A percentile compares a stretch with the other conserved stretches of the same genome.
Conservation (phyloP, 306 rosid species). For the Crotalaria pallida region DNA sequence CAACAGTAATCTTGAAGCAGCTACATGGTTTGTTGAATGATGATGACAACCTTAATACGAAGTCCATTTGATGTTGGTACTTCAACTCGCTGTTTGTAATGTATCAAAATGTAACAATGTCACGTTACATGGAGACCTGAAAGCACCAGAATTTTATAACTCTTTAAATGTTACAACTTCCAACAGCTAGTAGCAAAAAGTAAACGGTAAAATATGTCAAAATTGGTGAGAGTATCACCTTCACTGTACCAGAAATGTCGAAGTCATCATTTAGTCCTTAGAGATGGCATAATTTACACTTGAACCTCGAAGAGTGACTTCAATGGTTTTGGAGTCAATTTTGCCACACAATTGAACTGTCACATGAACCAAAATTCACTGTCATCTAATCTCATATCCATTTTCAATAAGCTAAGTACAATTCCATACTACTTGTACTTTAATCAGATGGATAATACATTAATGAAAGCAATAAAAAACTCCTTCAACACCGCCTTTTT, state of each 20-base stretch:
- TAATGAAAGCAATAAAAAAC: not conserved
- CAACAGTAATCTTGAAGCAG: slow-evolving; percentile 25
- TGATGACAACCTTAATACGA: slow-evolving; percentile 12
- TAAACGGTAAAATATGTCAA: slow-evolving; percentile 17
- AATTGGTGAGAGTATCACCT: slow-evolving; percentile 18
- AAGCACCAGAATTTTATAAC: slow-evolving; percentile 37
- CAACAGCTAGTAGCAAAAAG: slow-evolving; percentile 2
- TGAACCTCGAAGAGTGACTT: slow-evolving; percentile 48
- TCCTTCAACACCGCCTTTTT: not conserved
- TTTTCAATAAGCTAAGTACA: not conserved
- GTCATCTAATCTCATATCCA: slow-evolving; percentile 9
- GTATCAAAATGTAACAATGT: slow-evolving; percentile 26
- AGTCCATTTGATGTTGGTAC: slow-evolving; percentile 17
- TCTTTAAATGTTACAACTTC: slow-evolving; percentile 24
- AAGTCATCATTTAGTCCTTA: not conserved
- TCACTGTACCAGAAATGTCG: slow-evolving; percentile 15
- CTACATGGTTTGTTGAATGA: slow-evolving; percentile 27
- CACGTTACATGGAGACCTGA: slow-evolving; percentile 41
- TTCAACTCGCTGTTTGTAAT: slow-evolving; percentile 23
- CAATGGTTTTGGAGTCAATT: slow-evolving; percentile 41
- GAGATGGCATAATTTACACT: slow-evolving; percentile 25
- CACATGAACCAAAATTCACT: slow-evolving; percentile 22
- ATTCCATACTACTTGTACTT: not conserved
- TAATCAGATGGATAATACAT: not conserved
- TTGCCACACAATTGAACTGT: slow-evolving; percentile 78